Evolutionary conservation across 75 land plant species (phyloP), one percentile per base, ranked within the genome.

Genomic region (Picea glauca): DNA sequence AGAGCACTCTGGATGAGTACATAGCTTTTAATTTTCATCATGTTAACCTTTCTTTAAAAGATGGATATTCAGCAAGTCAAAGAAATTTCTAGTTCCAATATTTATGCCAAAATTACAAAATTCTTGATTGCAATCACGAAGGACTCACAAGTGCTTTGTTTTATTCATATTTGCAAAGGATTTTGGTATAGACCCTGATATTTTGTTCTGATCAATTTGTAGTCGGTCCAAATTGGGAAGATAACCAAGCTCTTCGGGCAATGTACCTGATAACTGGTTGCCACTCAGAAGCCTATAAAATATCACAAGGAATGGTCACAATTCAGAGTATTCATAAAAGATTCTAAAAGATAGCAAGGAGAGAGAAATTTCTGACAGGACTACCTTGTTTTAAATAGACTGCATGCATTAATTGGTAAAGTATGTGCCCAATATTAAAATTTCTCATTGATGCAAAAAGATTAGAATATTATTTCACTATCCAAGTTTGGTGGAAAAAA

Each of bases 231-330:
- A 76, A 17, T 87, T 84, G 17, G 88, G 80, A 78, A 94, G 93
- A 72, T 84, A 63, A 46, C 98, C 98, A 40, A 95, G 67, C 74
- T 90, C 93, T 40, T 87, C 87, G 58, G 98, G 93, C 81, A 95
- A 79, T 20, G 85, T 21, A 63, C 98, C 98, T 20, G 92, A 78
- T 46, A 95, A 62, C 2, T 85, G 60, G 80, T 95, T 95, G 60
- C 98, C 98, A 82, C 88, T 95, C 70, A 95, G 75, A 21, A 95
- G 88, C 85, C 98, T 95, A 87, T 58, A 87, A 83, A 73, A 33
- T 9, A 60, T 32, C 70, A 50, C 9, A 57, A 46, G 13, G 13
- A 43, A 15, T 61, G 6, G 33, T 60, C 17, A 58, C 60, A 56
- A 14, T 56, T 76, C 17, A 59, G 59, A 70, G 1, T 2, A 60